These are phyloP conservation scores for Dendrocalamus latiflorus DNA, from an alignment of 202 grass and related monocot species.

Conservation along the genomic window DNA sequence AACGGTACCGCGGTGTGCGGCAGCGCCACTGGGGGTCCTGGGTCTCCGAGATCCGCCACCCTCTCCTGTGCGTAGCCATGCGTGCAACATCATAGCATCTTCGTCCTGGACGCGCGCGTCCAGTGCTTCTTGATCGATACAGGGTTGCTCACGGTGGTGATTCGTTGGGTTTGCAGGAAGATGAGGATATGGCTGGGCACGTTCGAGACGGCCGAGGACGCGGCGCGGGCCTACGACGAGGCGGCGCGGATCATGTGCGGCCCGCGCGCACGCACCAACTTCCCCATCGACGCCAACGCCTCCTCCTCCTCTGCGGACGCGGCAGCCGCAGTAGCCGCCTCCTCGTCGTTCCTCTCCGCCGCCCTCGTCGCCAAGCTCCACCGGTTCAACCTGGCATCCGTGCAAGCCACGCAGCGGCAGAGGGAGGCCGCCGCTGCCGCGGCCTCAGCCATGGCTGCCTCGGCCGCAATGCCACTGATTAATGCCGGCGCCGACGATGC, in stretches of 20 bases:
- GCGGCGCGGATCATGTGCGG: conserved; percentile 83
- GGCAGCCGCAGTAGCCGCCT: not conserved
- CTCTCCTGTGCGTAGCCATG: conserved; percentile 53
- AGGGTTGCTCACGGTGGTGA: not conserved
- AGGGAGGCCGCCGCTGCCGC: not conserved
- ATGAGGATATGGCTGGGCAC: conserved; percentile 78
- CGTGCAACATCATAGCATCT: not conserved
- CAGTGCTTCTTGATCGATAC: not conserved
- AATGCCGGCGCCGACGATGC: not conserved
- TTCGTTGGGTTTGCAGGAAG: conserved; percentile 38
- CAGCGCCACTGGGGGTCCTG: conserved; percentile 97
- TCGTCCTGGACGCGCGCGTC: not conserved
- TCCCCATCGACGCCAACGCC: conserved; percentile 5
- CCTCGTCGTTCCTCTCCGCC: conserved; percentile 48
- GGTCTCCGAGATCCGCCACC: conserved; percentile 97
- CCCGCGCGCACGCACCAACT: conserved; percentile 58
- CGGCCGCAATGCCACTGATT: not conserved
- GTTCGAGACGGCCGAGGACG: conserved; percentile 81
- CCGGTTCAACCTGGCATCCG: conserved; percentile 58
- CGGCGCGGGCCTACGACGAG: conserved; percentile 76
- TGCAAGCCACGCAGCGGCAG: conserved; percentile 44
- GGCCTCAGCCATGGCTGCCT: not conserved
- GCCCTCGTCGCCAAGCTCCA: conserved; percentile 62
- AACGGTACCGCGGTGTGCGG: conserved; percentile 84
- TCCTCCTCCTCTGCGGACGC: not conserved